These are phyloP conservation scores for Eucalyptus microcorys DNA, from an alignment of 345 rosid species.

Conservation along the genomic window DNA sequence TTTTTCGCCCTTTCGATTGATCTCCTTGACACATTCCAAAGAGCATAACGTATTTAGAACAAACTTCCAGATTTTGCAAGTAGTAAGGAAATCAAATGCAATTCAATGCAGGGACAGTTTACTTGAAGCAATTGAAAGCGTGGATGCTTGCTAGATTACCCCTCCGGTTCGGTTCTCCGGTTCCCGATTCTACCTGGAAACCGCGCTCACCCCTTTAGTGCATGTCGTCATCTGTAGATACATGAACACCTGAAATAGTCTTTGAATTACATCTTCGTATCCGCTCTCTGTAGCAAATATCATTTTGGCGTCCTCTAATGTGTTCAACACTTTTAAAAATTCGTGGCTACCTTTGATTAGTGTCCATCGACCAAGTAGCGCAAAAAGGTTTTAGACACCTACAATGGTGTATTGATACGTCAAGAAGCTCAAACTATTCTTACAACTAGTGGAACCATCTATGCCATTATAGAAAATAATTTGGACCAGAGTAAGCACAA, in stretches of 20 bases:
- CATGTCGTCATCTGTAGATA: neutral
- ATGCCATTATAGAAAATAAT: neutral
- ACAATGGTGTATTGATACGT: neutral
- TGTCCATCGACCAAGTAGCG: neutral
- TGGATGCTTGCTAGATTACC: constrained; percentile 16
- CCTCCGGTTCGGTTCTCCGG: neutral
- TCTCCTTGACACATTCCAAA: neutral
- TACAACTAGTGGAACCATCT: neutral
- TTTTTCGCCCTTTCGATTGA: neutral
- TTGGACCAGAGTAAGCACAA: neutral
- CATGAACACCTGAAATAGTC: neutral
- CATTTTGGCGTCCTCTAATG: neutral
- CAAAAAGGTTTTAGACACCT: neutral
- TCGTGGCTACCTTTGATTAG: neutral
- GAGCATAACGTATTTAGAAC: neutral
- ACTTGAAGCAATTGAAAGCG: neutral
- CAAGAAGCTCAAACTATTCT: neutral
- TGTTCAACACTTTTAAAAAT: neutral
- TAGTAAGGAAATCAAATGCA: neutral
- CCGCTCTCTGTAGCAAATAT: neutral
- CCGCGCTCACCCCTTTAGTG: neutral
- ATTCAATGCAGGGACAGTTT: neutral
- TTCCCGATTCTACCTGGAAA: too few species aligned
- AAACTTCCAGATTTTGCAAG: neutral
- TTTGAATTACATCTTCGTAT: neutral